Evolutionary conservation across 2,329 filamentous ascomycete species (phyloP).

Genomic region (Fonsecaea multimorphosa): DNA sequence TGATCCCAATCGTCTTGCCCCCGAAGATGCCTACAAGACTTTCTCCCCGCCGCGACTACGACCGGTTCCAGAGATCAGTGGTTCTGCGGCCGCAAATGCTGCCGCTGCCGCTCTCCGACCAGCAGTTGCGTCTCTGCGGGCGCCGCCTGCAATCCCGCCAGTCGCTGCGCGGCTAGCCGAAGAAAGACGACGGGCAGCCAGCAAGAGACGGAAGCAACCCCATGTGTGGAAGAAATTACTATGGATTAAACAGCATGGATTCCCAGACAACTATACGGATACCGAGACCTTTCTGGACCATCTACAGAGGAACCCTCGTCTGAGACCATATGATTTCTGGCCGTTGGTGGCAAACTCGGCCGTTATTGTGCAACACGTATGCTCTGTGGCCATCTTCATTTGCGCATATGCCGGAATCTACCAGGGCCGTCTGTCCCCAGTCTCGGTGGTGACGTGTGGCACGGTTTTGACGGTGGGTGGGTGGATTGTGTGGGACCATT

Average conservation of each 20-base stretch:
- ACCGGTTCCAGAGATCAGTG: slow-evolving; percentile 47
- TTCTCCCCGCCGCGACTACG: slow-evolving; percentile 65
- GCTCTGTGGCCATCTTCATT: slow-evolving; percentile 90
- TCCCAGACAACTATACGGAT: slow-evolving; percentile 99
- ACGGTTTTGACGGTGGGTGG: slow-evolving; percentile 82
- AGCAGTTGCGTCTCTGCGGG: slow-evolving; percentile 50
- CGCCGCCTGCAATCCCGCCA: slow-evolving; percentile 49
- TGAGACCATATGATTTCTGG: slow-evolving; percentile 98
- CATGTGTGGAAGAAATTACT: slow-evolving; percentile 91
- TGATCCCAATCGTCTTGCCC: slow-evolving; percentile 74
- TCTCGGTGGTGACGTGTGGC: slow-evolving; percentile 85
- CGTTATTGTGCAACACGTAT: slow-evolving; percentile 96
- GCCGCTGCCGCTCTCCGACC: slow-evolving; percentile 48
- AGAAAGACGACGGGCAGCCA: slow-evolving; percentile 63
- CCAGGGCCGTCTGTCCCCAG: slow-evolving; percentile 82
- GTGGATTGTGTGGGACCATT: slow-evolving; percentile 90
- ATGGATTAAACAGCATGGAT: slow-evolving; percentile 87
- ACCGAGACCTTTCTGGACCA: slow-evolving; percentile 96
- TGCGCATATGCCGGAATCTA: slow-evolving; percentile 93
- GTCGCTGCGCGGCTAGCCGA: slow-evolving; percentile 46
- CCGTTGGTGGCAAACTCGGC: slow-evolving; percentile 92
- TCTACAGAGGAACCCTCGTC: slow-evolving; percentile 88
- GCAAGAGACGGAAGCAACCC: slow-evolving; percentile 71
- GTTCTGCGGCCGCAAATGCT: slow-evolving; percentile 51
- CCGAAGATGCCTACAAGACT: slow-evolving; percentile 79